These are phyloP conservation scores for Pholiota microspora DNA, from an alignment of 768 basidiomycete species.

Conservation along the genomic window DNA sequence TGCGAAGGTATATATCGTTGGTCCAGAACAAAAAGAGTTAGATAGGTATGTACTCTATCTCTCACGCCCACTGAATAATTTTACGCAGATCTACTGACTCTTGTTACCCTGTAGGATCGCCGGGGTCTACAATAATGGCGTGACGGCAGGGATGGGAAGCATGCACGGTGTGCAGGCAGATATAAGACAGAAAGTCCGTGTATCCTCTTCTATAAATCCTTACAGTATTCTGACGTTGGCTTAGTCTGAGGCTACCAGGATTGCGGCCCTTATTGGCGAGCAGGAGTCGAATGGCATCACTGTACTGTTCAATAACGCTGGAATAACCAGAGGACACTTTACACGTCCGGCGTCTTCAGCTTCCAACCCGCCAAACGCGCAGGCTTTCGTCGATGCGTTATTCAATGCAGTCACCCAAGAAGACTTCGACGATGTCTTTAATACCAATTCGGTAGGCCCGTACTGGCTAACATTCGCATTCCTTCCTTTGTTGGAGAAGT, in stretches of 20 bases:
- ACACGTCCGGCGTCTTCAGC: neutral
- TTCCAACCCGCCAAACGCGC: neutral
- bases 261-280: conserved; percentile 4
- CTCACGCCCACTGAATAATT: neutral
- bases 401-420: conserved; percentile 9
- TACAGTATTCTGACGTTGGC: neutral
- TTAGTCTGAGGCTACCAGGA: conserved; percentile 3
- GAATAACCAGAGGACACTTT: conserved; percentile 1
- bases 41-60: conserved; percentile 1
- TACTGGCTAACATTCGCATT: conserved; percentile 9
- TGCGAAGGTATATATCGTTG: conserved; percentile 10
- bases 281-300: conserved; percentile 3
- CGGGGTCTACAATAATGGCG: conserved; percentile 2
- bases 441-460: conserved; percentile 4
- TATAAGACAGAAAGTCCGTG: conserved; percentile 2
- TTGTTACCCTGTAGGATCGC: neutral
- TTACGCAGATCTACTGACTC: neutral
- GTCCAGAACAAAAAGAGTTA: conserved; percentile 3
- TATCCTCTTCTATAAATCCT: neutral
- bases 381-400: conserved; percentile 6
- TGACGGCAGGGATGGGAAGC: conserved; percentile 1
- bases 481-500: conserved; percentile 5
- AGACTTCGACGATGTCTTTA: neutral
- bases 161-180: conserved; percentile 4
- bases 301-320: conserved; percentile 8